Conservation (phyloP, 208 protist genomes). For the Trypanosoma congolense region DNA sequence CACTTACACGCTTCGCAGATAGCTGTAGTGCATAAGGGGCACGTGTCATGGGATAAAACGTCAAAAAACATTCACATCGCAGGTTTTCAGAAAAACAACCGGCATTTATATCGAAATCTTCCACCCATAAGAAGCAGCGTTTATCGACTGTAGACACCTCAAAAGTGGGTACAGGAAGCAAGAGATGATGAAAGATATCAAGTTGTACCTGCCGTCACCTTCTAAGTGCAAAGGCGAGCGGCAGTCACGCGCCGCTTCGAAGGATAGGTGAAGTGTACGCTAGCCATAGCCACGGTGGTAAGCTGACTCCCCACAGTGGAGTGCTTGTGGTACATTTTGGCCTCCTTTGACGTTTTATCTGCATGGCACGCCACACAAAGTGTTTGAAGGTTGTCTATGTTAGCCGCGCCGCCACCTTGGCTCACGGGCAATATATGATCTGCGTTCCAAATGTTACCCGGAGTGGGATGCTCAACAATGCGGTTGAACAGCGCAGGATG, state of each 20-base stretch:
- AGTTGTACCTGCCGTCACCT: neutral
- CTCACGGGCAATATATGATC: slow-evolving; percentile 74
- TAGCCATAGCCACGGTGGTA: slow-evolving; percentile 17
- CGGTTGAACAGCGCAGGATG: slow-evolving; percentile 43
- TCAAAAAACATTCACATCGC: too few relatives aligned
- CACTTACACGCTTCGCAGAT: too few relatives aligned
- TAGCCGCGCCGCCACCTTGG: slow-evolving; percentile 55
- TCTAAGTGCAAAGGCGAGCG: neutral
- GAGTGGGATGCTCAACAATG: slow-evolving; percentile 42
- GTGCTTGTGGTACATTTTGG: slow-evolving; percentile 2
- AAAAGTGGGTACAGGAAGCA: too few relatives aligned
- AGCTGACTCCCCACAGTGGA: neutral
- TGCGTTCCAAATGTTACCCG: slow-evolving; percentile 77
- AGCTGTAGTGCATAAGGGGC: too few relatives aligned
- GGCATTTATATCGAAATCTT: too few relatives aligned
- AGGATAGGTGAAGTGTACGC: slow-evolving; percentile 10
- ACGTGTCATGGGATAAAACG: too few relatives aligned
- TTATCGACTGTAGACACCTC: too few relatives aligned
- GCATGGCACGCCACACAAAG: slow-evolving; percentile 78
- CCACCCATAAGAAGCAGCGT: too few relatives aligned
- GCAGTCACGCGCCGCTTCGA: slow-evolving; percentile 11
- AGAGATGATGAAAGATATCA: neutral
- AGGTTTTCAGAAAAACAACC: slow-evolving; percentile 13
- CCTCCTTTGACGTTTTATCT: slow-evolving; percentile 43
- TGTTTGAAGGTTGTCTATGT: slow-evolving; percentile 73